Evolutionary conservation across 2,329 filamentous ascomycete species (phyloP).

Genomic region (Fusarium cicatricum): DNA sequence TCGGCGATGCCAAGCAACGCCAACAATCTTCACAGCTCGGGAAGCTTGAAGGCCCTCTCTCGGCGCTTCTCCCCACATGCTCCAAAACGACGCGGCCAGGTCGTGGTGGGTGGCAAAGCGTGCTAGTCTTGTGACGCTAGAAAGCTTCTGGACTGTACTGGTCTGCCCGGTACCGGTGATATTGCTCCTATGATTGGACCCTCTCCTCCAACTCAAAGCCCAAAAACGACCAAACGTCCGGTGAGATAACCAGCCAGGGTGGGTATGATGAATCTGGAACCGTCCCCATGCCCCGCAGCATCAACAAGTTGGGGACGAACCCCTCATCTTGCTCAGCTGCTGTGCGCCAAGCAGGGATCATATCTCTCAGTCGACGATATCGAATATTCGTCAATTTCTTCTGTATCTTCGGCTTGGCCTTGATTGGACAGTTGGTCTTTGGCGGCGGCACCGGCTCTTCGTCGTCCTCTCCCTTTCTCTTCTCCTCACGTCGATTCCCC

Average conservation of each 20-base stretch:
- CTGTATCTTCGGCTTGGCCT: slow-evolving; percentile 34
- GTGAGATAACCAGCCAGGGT: slow-evolving; percentile 1
- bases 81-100: slow-evolving; percentile 5
- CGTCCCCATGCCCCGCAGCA: slow-evolving; percentile 1
- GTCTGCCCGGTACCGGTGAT: slow-evolving; percentile 5
- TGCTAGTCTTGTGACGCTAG: slow-evolving; percentile 25
- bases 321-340: neutral
- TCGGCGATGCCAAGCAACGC: slow-evolving; percentile 34
- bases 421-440: slow-evolving; percentile 27
- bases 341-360: slow-evolving; percentile 2
- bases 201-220: neutral
- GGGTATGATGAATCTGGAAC: slow-evolving; percentile 17
- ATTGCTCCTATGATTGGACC: slow-evolving; percentile 21
- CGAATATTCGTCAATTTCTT: neutral
- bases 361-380: slow-evolving; percentile 15
- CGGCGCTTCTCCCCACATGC: slow-evolving; percentile 17
- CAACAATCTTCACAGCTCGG: neutral
- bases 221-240: slow-evolving; percentile 9
- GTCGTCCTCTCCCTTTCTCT: no score
- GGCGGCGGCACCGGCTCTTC: slow-evolving; percentile 7
- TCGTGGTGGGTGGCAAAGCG: slow-evolving; percentile 9
- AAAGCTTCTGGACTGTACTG: slow-evolving; percentile 39
- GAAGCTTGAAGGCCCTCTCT: slow-evolving; percentile 4
- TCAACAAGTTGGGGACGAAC: slow-evolving; percentile 21
- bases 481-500: slow-evolving; percentile 21